These are phyloP conservation scores for Penicillium parvum DNA, from an alignment of 495 filamentous ascomycete genomes.

Conservation along the genomic window DNA sequence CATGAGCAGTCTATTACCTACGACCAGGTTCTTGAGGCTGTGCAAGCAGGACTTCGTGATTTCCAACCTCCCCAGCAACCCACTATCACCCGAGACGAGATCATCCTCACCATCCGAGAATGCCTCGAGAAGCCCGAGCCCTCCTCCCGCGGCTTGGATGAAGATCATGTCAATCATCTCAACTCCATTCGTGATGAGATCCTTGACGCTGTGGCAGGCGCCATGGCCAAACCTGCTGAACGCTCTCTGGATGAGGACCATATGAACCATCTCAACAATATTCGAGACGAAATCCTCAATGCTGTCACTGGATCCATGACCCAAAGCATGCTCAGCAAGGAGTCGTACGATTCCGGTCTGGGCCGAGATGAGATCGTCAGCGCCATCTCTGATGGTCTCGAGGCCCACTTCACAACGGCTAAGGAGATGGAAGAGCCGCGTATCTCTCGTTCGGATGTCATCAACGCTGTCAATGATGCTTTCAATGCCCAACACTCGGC, in stretches of 20 bases:
- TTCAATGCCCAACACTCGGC: conserved; percentile 45
- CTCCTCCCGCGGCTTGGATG: conserved; percentile 1
- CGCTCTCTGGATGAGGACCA: conserved; percentile 14
- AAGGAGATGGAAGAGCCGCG: conserved; percentile 36
- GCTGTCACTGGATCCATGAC: conserved; percentile 46
- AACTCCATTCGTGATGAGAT: conserved; percentile 30
- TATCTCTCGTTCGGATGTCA: conserved; percentile 45
- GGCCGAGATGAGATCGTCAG: conserved; percentile 44
- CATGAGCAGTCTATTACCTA: conserved; percentile 56
- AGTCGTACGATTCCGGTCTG: conserved; percentile 45
- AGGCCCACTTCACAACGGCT: conserved; percentile 36
- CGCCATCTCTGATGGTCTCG: conserved; percentile 40
- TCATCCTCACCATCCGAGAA: conserved; percentile 21
- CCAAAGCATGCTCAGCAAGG: conserved; percentile 46
- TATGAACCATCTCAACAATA: conserved; percentile 16
- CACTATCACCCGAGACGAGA: conserved; percentile 55
- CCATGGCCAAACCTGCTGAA: conserved; percentile 7
- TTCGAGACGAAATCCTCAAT: conserved; percentile 40
- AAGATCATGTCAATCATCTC: conserved; percentile 6
- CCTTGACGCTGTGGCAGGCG: conserved; percentile 8
- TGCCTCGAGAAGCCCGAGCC: conserved; percentile 46
- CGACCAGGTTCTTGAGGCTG: conserved; percentile 75
- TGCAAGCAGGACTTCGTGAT: conserved; percentile 76
- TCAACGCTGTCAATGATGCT: conserved; percentile 54
- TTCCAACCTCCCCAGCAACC: conserved; percentile 66